Conservation (phyloP, 148 eudicot species). For the Fagopyrum homotropicum region DNA sequence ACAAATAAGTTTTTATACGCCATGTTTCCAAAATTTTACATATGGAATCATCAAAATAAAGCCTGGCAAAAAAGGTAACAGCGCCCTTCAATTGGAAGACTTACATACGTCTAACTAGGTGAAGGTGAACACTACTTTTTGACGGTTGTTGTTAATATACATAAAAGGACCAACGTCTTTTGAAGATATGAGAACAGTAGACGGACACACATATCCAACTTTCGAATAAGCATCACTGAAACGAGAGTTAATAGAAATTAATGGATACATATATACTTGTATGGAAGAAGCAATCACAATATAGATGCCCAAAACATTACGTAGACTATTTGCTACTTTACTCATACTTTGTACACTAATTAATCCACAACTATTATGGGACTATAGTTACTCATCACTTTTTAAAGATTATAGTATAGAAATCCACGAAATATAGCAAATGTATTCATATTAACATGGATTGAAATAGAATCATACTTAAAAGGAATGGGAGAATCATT, state of each 20-base stretch:
- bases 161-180: background rate
- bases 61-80: background rate
- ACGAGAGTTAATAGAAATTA: background rate
- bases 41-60: background rate
- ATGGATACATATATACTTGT: background rate
- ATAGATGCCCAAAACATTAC: background rate
- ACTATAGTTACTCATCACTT: too few species aligned
- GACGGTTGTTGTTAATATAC: background rate
- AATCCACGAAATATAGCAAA: too few species aligned
- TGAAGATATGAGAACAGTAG: too few species aligned
- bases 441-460: too few species aligned
- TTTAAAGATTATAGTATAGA: too few species aligned
- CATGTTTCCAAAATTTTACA: background rate
- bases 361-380: too few species aligned
- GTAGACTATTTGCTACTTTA: background rate
- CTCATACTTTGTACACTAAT: too few species aligned
- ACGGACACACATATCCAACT: background rate
- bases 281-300: background rate
- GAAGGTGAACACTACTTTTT: background rate
- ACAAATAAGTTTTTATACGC: background rate
- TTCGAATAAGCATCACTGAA: background rate
- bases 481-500: too few species aligned
- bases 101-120: background rate
- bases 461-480: too few species aligned
- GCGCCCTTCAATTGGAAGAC: background rate